Evolutionary conservation across 1,284 basidiomycete genomes (phyloP).

Genomic region (Ceratobasidium sp.): DNA sequence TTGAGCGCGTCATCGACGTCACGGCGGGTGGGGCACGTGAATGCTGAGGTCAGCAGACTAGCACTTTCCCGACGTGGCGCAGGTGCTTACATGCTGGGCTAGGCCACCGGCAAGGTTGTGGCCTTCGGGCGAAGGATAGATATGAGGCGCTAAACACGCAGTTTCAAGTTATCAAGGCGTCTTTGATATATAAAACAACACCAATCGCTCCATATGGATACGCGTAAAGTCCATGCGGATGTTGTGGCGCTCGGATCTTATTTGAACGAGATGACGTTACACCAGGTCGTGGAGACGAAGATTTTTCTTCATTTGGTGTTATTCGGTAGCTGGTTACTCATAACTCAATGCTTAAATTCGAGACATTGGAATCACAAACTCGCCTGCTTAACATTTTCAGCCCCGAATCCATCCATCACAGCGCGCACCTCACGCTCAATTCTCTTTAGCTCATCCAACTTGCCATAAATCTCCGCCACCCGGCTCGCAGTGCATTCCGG

Average conservation of each 20-base stretch:
- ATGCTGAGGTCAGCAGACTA: neutral
- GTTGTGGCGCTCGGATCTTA: too few species aligned
- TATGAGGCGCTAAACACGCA: neutral
- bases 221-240: too few species aligned
- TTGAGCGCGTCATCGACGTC: constrained; percentile 40
- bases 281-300: too few species aligned
- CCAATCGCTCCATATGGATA: too few species aligned
- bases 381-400: neutral
- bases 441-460: neutral
- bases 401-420: neutral
- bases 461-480: neutral
- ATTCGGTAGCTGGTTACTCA: too few species aligned
- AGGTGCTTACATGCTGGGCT: neutral
- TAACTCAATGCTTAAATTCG: too few species aligned
- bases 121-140: too few species aligned
- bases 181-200: too few species aligned
- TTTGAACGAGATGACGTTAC: too few species aligned
- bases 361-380: neutral
- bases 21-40: constrained; percentile 7
- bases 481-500: neutral
- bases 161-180: neutral
- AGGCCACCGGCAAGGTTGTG: too few species aligned
- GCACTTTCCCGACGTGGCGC: neutral
- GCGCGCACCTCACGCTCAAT: neutral
- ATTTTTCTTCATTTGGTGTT: too few species aligned